phyloP scores from a whole-genome alignment of 768 basidiomycete genomes.

The Leucosporidium scottii region DNA sequence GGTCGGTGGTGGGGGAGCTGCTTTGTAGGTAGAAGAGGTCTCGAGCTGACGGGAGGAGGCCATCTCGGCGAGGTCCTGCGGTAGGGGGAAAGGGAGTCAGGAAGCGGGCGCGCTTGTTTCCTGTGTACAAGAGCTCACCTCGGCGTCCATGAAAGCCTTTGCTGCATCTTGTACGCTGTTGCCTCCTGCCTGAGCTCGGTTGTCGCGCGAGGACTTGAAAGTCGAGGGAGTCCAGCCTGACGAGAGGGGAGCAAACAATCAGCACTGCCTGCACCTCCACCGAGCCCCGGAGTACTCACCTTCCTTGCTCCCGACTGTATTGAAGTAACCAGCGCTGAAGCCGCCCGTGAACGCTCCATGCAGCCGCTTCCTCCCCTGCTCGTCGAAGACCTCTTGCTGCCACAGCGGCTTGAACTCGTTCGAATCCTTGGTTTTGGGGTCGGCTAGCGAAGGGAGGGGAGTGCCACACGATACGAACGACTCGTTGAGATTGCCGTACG shows the following conservation, averaged over 20 bases:
- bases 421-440: conserved; percentile 71
- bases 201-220: conserved; percentile 78
- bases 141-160: conserved; percentile 98
- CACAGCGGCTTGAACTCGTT: conserved; percentile 94
- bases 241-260: neutral
- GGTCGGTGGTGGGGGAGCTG: conserved; percentile 42
- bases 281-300: conserved; percentile 47
- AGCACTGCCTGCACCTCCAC: neutral
- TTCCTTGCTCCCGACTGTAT: conserved; percentile 91
- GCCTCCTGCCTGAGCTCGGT: conserved; percentile 47
- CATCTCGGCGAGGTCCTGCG: conserved; percentile 65
- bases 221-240: conserved; percentile 93
- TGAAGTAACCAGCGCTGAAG: conserved; percentile 87
- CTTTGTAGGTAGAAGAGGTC: conserved; percentile 62
- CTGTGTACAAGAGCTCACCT: conserved; percentile 40
- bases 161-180: conserved; percentile 52
- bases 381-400: conserved; percentile 67
- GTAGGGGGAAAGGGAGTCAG: neutral
- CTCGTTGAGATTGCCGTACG: conserved; percentile 46
- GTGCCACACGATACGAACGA: conserved; percentile 89
- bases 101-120: neutral
- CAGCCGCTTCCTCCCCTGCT: conserved; percentile 49
- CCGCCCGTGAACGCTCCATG: conserved; percentile 99
- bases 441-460: conserved; percentile 81
- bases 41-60: conserved; percentile 66